These are phyloP conservation scores for Colletotrichum horii DNA, from an alignment of 2,329 filamentous ascomycete genomes.

Conservation along the genomic window DNA sequence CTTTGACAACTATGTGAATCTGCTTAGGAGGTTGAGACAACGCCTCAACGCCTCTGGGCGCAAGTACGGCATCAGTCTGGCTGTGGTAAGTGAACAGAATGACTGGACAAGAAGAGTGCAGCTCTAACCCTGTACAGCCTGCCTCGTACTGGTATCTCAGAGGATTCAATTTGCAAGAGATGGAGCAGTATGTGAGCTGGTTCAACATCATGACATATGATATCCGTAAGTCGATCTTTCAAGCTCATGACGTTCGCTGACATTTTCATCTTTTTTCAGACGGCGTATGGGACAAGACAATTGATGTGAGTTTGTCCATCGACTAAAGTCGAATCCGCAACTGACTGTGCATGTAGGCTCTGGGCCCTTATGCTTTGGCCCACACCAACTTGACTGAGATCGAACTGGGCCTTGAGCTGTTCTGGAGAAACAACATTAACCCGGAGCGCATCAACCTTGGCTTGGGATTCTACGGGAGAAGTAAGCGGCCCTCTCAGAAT, in stretches of 20 bases:
- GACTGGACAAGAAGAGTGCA: neutral
- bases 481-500: neutral
- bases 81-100: neutral
- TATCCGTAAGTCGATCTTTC: constrained; percentile 22
- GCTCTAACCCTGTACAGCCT: constrained; percentile 26
- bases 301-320: constrained; percentile 18
- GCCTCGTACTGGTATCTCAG: constrained; percentile 31
- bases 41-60: neutral
- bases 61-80: neutral
- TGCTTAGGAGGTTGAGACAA: constrained; percentile 10
- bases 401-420: constrained; percentile 27
- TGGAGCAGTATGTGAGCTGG: constrained; percentile 20
- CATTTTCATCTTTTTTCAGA: neutral
- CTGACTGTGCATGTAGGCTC: neutral
- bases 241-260: neutral
- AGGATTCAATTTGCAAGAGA: constrained; percentile 25
- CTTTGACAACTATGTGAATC: constrained; percentile 31
- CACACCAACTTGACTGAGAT: constrained; percentile 40
- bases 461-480: constrained; percentile 24
- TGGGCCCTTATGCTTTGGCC: constrained; percentile 18
- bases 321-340: neutral
- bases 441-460: constrained; percentile 32
- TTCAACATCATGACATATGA: constrained; percentile 54
- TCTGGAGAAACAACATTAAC: constrained; percentile 29
- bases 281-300: constrained; percentile 28